Evolutionary conservation across 805 yeast genomes (phyloP).

Genomic region (Wilhelminamyces savonicus): DNA sequence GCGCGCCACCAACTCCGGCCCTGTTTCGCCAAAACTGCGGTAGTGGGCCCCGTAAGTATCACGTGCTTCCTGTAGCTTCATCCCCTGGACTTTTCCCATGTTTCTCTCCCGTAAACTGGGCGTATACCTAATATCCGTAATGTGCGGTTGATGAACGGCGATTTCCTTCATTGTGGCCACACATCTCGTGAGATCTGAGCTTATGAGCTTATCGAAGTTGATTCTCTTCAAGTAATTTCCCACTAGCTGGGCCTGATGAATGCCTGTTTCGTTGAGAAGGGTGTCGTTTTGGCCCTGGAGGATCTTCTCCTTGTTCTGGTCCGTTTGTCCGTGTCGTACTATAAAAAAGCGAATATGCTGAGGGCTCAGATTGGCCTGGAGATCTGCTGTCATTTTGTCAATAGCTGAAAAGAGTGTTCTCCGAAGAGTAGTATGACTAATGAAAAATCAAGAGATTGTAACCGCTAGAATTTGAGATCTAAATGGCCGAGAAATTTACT

Average conservation of each 20-base stretch:
- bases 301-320: constrained; percentile 59
- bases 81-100: constrained; percentile 77
- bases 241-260: constrained; percentile 49
- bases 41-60: constrained; percentile 48
- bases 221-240: constrained; percentile 40
- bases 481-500: too few species aligned
- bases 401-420: too few species aligned
- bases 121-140: constrained; percentile 22
- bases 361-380: constrained; percentile 26
- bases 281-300: constrained; percentile 77
- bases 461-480: too few species aligned
- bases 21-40: constrained; percentile 61
- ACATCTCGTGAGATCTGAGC: constrained; percentile 57
- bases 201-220: constrained; percentile 39
- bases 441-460: too few species aligned
- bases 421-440: too few species aligned
- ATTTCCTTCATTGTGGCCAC: constrained; percentile 49
- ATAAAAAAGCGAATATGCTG: constrained; percentile 46
- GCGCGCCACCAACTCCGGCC: constrained; percentile 40
- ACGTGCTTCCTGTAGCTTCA: constrained; percentile 63
- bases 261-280: constrained; percentile 56
- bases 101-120: constrained; percentile 57
- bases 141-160: constrained; percentile 12
- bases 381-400: constrained; percentile 17
- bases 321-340: constrained; percentile 83